phyloP scores from a whole-genome alignment of 352 stramenopile genomes.

The Pythium phragmiticola region DNA sequence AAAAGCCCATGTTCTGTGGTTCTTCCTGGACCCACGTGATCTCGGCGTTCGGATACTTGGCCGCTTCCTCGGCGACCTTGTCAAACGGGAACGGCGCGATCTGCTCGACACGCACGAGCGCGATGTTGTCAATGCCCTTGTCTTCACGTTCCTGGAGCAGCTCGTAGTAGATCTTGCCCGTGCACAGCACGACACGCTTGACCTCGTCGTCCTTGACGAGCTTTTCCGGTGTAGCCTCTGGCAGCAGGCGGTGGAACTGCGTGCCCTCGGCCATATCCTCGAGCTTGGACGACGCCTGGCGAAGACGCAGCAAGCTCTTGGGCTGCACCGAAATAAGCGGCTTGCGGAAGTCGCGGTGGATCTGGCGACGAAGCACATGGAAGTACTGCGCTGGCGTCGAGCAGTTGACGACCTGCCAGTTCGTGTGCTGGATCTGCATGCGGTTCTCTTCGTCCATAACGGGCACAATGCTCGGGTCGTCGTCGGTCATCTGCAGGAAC shows the following conservation, averaged over 20 bases:
- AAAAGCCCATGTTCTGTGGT: slow-evolving; percentile 99
- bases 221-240: slow-evolving; percentile 50
- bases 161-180: slow-evolving; percentile 85
- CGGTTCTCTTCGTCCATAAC: slow-evolving; percentile 52
- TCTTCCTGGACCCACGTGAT: slow-evolving; percentile 98
- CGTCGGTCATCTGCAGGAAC: slow-evolving; percentile 79
- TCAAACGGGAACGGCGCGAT: slow-evolving; percentile 97
- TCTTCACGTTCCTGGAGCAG: slow-evolving; percentile 75
- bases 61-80: slow-evolving; percentile 87
- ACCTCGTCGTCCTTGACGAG: slow-evolving; percentile 65
- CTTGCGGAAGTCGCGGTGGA: slow-evolving; percentile 71
- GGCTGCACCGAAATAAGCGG: slow-evolving; percentile 77
- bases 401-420: slow-evolving; percentile 79
- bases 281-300: slow-evolving; percentile 76
- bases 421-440: slow-evolving; percentile 91
- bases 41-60: slow-evolving; percentile 93
- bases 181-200: slow-evolving; percentile 51
- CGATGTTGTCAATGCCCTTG: slow-evolving; percentile 52
- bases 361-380: slow-evolving; percentile 91
- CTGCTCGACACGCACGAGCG: slow-evolving; percentile 81
- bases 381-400: slow-evolving; percentile 96
- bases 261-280: slow-evolving; percentile 60
- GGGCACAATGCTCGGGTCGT: slow-evolving; percentile 68
- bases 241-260: slow-evolving; percentile 65
- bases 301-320: slow-evolving; percentile 82